Evolutionary conservation across 305 asterid species (phyloP).

Genomic region (Fraxinus paxiana): DNA sequence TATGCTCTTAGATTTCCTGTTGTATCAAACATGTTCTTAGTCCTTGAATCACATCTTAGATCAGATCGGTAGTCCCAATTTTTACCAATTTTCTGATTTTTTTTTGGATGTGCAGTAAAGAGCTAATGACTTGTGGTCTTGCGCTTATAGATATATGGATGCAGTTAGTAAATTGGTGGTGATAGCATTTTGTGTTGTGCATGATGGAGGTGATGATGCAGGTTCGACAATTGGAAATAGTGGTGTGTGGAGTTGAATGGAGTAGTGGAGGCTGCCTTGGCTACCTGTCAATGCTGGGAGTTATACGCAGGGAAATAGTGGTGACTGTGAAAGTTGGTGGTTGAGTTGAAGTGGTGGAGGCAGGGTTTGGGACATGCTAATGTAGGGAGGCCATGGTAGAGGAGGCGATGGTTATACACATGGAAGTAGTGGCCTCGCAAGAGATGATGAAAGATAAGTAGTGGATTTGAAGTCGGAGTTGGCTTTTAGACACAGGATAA

Average conservation of each 20-base stretch:
- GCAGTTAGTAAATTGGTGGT: neutral
- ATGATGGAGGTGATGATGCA: neutral
- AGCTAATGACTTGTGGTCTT: slow-evolving; percentile 8
- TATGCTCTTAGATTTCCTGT: too few species aligned
- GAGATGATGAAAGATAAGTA: too few species aligned
- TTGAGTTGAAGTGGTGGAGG: too few species aligned
- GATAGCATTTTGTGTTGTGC: neutral
- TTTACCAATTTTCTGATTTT: neutral
- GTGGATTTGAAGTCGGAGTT: too few species aligned
- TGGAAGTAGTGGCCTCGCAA: too few species aligned
- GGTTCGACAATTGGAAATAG: neutral
- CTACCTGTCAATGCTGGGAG: too few species aligned
- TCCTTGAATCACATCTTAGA: slow-evolving; percentile 15
- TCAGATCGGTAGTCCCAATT: neutral
- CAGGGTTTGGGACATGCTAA: neutral
- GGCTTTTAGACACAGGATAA: too few species aligned
- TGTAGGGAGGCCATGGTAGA: neutral
- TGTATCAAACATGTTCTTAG: too few species aligned
- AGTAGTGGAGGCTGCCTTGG: neutral
- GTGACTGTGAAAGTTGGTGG: too few species aligned
- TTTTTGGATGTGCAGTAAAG: slow-evolving; percentile 20
- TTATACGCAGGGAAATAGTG: too few species aligned
- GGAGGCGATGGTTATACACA: neutral
- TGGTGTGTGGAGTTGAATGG: slow-evolving; percentile 21
- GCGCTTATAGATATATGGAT: neutral